Conservation (phyloP, 371 early-diverging fungal species). For the Lichtheimia hyalospora region DNA sequence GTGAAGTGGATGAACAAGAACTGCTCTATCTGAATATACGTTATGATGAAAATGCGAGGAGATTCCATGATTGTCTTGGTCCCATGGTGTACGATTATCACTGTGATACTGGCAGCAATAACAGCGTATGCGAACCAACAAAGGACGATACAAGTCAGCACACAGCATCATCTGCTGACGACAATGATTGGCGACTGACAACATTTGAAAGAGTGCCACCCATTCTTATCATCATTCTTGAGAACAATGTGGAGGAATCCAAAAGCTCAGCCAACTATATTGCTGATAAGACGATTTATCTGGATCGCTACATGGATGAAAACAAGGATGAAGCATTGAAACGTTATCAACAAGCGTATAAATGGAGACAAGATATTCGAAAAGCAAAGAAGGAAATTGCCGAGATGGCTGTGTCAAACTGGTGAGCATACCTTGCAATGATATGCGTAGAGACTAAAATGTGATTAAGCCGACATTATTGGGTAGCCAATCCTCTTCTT, state of each 20-base stretch:
- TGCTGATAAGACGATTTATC: slow-evolving; percentile 34
- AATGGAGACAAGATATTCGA: slow-evolving; percentile 20
- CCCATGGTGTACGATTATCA: slow-evolving; percentile 36
- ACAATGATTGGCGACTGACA: slow-evolving; percentile 21
- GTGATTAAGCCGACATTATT: not conserved
- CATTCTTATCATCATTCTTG: slow-evolving; percentile 32
- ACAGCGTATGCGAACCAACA: not conserved
- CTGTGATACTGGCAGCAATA: not conserved
- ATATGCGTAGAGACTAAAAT: slow-evolving; percentile 1
- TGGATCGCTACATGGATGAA: slow-evolving; percentile 40
- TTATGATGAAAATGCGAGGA: slow-evolving; percentile 15
- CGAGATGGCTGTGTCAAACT: slow-evolving; percentile 6
- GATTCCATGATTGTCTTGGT: slow-evolving; percentile 40
- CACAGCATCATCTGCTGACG: slow-evolving; percentile 1
- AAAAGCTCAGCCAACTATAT: slow-evolving; percentile 4
- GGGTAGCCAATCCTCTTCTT: not conserved
- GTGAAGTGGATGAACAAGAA: slow-evolving; percentile 16
- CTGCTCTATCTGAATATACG: slow-evolving; percentile 21
- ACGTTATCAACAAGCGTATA: slow-evolving; percentile 25
- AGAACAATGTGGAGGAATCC: slow-evolving; percentile 8
- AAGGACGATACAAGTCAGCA: slow-evolving; percentile 1
- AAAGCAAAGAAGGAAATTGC: slow-evolving; percentile 11
- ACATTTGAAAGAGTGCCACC: slow-evolving; percentile 40
- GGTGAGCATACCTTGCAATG: slow-evolving; percentile 1
- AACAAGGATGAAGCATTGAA: slow-evolving; percentile 25